Evolutionary conservation across 495 filamentous ascomycete species (phyloP), one percentile per base, ranked within the genome.

Genomic region (Penicillium ochrochloron): DNA sequence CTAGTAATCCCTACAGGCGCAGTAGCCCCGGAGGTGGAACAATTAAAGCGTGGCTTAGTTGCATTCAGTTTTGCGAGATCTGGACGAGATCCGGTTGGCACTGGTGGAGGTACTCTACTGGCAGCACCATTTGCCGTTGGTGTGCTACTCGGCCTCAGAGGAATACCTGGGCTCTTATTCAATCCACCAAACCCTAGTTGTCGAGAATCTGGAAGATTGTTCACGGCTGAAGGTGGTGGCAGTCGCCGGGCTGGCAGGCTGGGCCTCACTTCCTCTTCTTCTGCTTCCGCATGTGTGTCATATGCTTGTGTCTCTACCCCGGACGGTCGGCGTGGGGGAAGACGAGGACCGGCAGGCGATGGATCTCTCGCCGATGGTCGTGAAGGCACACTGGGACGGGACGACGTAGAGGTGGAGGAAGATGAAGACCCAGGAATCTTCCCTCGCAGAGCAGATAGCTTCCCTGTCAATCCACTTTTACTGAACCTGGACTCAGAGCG

Each of bases 61-160:
- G 82, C 80, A 65, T 82, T 75, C 3, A 86, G 70, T 53, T 82
- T 81, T 4, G 82, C 81, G 9, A 89, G 76, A 68, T 89, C 82
- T 3, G 86, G 87, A n/a, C 84, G 80, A 39, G 87, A 85, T 33
- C 76, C 73, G 42, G 80, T 62, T 8, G 87, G 88, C 27, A 89
- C 73, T 3, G 86, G 86, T 6, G 88, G 87, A 10, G 87, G 82
- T 17, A 53, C 64, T 33, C 68, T 73, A 51, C 61, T 74, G 19
- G 64, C 12, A 31, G 55, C 58, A 5, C 68, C 56, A 17, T 61
- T 67, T 35, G 61, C 48, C 37, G 59, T 34, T 35, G 62, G 61
- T 44, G 62, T 70, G 46, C 63, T 72, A 31, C 42, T 69, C 14
- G 59, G 63, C 54, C 63, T 65, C 58, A 23, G 54, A 65, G 63